Evolutionary conservation across 345 rosid species (phyloP), one percentile per base, ranked within the genome.

Genomic region (Viola odorata): DNA sequence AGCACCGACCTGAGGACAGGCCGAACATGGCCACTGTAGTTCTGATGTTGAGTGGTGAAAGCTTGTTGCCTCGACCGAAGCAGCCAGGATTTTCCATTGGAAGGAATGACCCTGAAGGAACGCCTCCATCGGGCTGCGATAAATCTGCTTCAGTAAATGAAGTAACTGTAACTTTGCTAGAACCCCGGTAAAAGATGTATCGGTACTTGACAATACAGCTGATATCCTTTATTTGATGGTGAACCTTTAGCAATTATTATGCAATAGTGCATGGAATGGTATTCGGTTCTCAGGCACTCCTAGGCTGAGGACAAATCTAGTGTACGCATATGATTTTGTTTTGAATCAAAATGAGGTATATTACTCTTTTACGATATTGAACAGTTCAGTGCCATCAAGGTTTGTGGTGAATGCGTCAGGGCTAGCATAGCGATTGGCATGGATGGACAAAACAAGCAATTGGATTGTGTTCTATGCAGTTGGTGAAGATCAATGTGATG

Each of bases 11-110:
- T n/a, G 62, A 45, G 2, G 70, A 63, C 37, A 70, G 81, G 66
- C 81, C 75, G 56, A 70, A 50, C 58, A 67, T 70, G 81, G 71
- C 73, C n/a, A 38, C 73, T 50, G 70, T 73, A 65, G 75, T 67
- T 13, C 45, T 70, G 9, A 77, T 77, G 81, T 70, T 77, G 47
- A 50, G 66, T 15, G 41, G 70, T 50, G 73, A 73, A 8, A 53
- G 44, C 38, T 37, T 49, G 41, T 75, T 73, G 55, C 65, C 69
- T 40, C 41, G 62, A 48, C 78, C 78, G 4, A 61, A 64, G 3
- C 69, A 55, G 17, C 81, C 81, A 39, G 70, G 69, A 49, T 77
- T 71, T 53, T 49, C 56, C 32, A 16, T 16, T 7, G 61, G 48
- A 6, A 55, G 41, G 16, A 32, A 15, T 5, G 0, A 5, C 1